Base-by-base conservation (phyloP, 2,329 filamentous ascomycete species). In the Paraphaeosphaeria sporulosa region DNA sequence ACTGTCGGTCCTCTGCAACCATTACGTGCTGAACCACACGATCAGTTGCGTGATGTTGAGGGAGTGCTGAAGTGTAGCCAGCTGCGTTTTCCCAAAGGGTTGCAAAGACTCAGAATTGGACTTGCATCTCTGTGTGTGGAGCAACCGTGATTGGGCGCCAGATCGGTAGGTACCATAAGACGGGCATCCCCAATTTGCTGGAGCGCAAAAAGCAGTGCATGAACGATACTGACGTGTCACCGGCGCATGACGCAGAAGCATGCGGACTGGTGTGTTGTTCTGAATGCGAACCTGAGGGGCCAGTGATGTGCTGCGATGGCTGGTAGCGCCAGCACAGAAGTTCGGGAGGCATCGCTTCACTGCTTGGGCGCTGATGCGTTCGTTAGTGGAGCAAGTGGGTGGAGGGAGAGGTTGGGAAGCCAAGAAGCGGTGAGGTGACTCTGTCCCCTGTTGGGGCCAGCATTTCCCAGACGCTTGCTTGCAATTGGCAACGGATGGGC, bases 171-270 rank as follows among this genome's bases (percentile, higher is more conserved):
- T 32, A 38, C 27, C 19, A 36, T 32, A 51, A 38, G 34, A 52
- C n/a, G 9, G 9, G 8, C 21, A 6, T 34, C 27, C 19, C 17
- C 10, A 23, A 44, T n/a, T 34, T 38, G 43, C 42, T 54, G 51
- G 51, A 44, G 51, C 38, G 51, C 51, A 6, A 23, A 34, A 54
- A 17, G 51, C 27, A 23, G 40, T 55, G 71, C 71, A 72, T 74
- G 72, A 75, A 74, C 71, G 62, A 63, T 54, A 68, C 68, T 73
- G 71, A 75, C 72, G 72, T 75, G 72, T 72, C 72, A 73, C 61
- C 6, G 38, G 34, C 49, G 47, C 27, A 55, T 60, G 59, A 58
- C 57, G 63, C 60, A 60, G 58, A 23, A 54, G 52, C 59, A 59
- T 57, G 58, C 49, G 42, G 21, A 46, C 40, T 25, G 54, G 48